Base-by-base conservation (phyloP, 2,329 filamentous ascomycete genomes). In the Zelopaecilomyces penicillatus region DNA sequence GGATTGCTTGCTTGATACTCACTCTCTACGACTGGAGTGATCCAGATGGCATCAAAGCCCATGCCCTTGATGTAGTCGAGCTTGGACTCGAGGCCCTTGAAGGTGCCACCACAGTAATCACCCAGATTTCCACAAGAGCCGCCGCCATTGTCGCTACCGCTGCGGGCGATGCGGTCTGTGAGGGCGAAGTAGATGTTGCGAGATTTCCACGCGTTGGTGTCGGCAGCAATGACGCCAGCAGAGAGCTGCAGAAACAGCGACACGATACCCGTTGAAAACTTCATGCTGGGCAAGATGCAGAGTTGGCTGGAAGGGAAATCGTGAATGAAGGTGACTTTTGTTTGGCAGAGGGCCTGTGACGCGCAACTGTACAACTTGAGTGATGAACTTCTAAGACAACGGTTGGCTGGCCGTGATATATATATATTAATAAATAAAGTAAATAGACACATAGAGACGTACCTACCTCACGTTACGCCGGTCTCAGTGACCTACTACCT, bases 11-110 rank as follows among this genome's bases (percentile, higher is more conserved):
- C 7, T 11, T 4, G 2, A 11, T 27, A 58, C 65, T 47, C 54
- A 69, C 66, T 69, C 2, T 62, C 54, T 2, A 76, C 70, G n/a
- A 80, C 66, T 0, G 76, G 77, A 2, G 75, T 78, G 49, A 80
- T 78, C 73, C 75, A 74, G 41, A 78, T 64, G 35, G 76, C 76
- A 44, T 73, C 73, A 50, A 79, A 80, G 27, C 76, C 76, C 71
- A 80, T 76, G 40, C 70, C 70, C 54, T 77, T 68, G 57, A 83
- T 82, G 57, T 82, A 82, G 58, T 82, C 78, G 35, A 83, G 69
- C 49, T 76, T 70, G 48, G 74, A 69, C 51, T 73, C 68, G 30
- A 83, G 67, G 5, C 80, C 80, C 42, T 66, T 60, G 55, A 75
- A 84, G 1, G 74, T 78, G 11, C 80, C 80, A 35, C 78, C 78